A percentile compares a stretch with the other conserved stretches of the same genome.
Evolutionary conservation across 495 filamentous ascomycete species (phyloP).

Genomic region (Penicillium daleae): DNA sequence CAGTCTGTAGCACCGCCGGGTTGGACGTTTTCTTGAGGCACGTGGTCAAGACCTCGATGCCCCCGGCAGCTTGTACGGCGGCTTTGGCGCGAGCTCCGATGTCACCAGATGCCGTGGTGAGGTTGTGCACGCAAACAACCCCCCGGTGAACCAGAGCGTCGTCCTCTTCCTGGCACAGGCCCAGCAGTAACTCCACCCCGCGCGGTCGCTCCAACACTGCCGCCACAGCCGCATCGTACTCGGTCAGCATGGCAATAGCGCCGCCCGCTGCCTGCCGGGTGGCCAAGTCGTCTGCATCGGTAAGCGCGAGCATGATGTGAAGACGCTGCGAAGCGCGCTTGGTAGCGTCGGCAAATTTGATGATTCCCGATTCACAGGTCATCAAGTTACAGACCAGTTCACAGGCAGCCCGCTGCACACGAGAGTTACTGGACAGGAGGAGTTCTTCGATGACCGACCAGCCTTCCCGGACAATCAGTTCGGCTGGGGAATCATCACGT

Average conservation of each 20-base stretch:
- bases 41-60: conserved; percentile 62
- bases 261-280: conserved; percentile 87
- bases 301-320: conserved; percentile 81
- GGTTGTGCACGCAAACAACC: conserved; percentile 67
- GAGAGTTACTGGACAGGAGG: conserved; percentile 72
- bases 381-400: conserved; percentile 94
- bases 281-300: conserved; percentile 78
- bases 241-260: conserved; percentile 80
- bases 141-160: conserved; percentile 79
- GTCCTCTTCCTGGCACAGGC: conserved; percentile 73
- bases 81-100: conserved; percentile 44
- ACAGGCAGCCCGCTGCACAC: conserved; percentile 79
- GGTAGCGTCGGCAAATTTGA: conserved; percentile 73
- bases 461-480: conserved; percentile 69
- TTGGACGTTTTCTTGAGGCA: conserved; percentile 66
- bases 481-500: conserved; percentile 63
- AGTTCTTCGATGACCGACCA: conserved; percentile 81
- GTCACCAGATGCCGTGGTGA: conserved; percentile 47
- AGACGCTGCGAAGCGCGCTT: conserved; percentile 70
- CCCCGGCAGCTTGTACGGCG: conserved; percentile 50
- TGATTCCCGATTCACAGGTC: conserved; percentile 71
- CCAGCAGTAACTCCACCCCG: conserved; percentile 71
- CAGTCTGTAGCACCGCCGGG: conserved; percentile 65
- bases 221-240: conserved; percentile 71
- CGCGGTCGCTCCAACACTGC: conserved; percentile 68